Base-by-base conservation (phyloP, 495 filamentous ascomycete genomes). In the Penicillium flavigenum region DNA sequence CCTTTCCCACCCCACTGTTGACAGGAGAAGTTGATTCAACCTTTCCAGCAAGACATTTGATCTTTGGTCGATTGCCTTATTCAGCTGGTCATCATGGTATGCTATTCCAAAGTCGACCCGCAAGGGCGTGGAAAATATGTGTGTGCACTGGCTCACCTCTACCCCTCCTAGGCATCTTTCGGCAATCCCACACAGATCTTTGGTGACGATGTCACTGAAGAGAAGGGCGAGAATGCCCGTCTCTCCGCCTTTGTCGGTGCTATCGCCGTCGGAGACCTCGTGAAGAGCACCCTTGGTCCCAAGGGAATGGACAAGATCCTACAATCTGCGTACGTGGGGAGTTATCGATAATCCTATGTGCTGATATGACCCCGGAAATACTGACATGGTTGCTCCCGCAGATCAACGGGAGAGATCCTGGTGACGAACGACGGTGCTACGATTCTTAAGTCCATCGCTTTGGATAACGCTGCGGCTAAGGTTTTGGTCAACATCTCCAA, bases 271-370 rank as follows among this genome's bases (percentile, higher is more conserved):
- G 94, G 94, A 44, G 95, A 98, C 70, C 72, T 96, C 64, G 94
- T 98, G 24, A 98, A 98, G 83, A 94, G 89, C 70, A 98, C 94
- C 9, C 79, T 98, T 14, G 94, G 94, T 12, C 95, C 94, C 2
- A 97, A 98, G 79, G 94, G 94, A 64, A 98, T 98, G 95, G 95
- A 98, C 79, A 98, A 98, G 81, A 98, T 98, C 73, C 77, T 98
- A 72, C 94, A 98, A 72, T 97, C 92, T 76, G 95, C 92, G 88
- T 96, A 83, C 42, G 84, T 80, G 58, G 26, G 64, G 64, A 61
- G 62, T 58, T 64, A 24, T 51, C 47, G 27, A 45, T 36, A 55
- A 51, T 17, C 5, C 26, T 17, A 59, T 52, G 41, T 60, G 63
- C 58, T 65, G 56, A 69, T 58, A 53, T 57, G 5, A 31, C 19